These are phyloP conservation scores for Coelastrella sp. DNA, from an alignment of 139 green algal genomes.

Conservation along the genomic window DNA sequence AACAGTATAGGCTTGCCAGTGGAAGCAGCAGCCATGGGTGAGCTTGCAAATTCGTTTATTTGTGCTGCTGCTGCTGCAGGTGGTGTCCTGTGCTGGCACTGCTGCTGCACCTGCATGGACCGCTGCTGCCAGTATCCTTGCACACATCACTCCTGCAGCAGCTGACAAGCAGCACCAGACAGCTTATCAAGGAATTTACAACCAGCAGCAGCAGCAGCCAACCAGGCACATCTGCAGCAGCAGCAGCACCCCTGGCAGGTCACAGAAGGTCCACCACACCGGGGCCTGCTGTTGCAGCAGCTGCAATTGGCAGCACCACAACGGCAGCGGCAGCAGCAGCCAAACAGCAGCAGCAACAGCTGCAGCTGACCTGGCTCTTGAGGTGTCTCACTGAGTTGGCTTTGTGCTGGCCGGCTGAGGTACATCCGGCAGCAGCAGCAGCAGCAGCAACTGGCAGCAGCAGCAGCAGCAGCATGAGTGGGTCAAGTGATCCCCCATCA, in stretches of 20 bases:
- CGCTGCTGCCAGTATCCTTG: neutral
- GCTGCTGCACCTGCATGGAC: constrained; percentile 36
- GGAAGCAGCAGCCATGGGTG: neutral
- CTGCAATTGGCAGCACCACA: neutral
- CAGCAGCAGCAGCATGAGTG: constrained; percentile 13
- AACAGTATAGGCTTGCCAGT: too few relatives aligned
- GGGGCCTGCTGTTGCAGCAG: neutral
- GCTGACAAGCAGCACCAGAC: neutral
- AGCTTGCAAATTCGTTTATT: neutral
- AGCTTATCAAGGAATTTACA: neutral
- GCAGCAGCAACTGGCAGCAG: constrained; percentile 6
- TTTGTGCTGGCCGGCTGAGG: constrained; percentile 7
- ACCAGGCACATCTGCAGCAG: constrained; percentile 12
- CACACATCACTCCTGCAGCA: neutral
- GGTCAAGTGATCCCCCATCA: neutral
- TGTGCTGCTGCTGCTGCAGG: constrained; percentile 14
- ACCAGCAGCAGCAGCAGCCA: constrained; percentile 23
- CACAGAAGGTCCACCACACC: neutral
- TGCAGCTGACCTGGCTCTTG: constrained; percentile 20
- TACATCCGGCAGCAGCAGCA: constrained; percentile 13
- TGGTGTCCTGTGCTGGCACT: constrained; percentile 33
- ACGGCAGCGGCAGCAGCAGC: neutral
- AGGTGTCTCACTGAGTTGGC: constrained; percentile 15
- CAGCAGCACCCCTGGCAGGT: constrained; percentile 1
- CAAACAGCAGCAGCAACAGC: neutral